A percentile compares a stretch with the other conserved stretches of the same genome.
These are phyloP conservation scores for Alternaria sp. DNA, from an alignment of 2,329 filamentous ascomycete species.

Conservation along the genomic window DNA sequence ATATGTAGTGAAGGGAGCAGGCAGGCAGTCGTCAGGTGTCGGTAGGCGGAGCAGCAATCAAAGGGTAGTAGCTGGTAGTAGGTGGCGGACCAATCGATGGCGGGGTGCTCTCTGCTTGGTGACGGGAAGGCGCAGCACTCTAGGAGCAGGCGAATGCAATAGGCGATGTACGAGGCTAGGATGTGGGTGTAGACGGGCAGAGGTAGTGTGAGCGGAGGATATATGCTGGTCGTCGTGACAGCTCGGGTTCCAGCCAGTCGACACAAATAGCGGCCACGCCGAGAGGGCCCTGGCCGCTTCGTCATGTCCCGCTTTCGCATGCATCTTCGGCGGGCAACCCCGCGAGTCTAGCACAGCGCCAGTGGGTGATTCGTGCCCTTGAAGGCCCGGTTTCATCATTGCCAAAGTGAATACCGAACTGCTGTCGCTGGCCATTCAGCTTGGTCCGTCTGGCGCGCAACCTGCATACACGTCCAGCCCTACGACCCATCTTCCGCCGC, in stretches of 20 bases:
- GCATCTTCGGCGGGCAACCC: conserved; percentile 11
- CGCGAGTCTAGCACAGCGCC: conserved; percentile 12
- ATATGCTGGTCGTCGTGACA: conserved; percentile 14
- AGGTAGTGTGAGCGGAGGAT: conserved; percentile 2
- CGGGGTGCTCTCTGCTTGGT: conserved; percentile 17
- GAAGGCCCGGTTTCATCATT: background rate
- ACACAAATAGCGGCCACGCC: conserved; percentile 15
- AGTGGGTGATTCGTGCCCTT: conserved; percentile 6
- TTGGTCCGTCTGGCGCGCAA: conserved; percentile 33
- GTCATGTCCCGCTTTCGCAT: conserved; percentile 16
- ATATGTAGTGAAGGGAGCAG: conserved; percentile 16
- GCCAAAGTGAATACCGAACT: conserved; percentile 13
- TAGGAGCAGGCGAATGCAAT: background rate
- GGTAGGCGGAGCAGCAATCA: conserved; percentile 25
- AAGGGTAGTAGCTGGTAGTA: conserved; percentile 14
- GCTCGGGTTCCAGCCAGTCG: conserved; percentile 13
- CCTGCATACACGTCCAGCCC: conserved; percentile 18
- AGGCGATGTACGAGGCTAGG: background rate
- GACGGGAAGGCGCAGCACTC: conserved; percentile 11
- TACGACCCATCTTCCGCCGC: conserved; percentile 16
- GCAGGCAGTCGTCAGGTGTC: conserved; percentile 23
- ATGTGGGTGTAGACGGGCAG: background rate
- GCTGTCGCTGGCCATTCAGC: conserved; percentile 32
- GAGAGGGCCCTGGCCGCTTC: conserved; percentile 12
- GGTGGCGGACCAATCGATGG: conserved; percentile 31